These are phyloP conservation scores for Pachysandra terminalis DNA, from an alignment of 164 flowering plant genomes.

Conservation along the genomic window DNA sequence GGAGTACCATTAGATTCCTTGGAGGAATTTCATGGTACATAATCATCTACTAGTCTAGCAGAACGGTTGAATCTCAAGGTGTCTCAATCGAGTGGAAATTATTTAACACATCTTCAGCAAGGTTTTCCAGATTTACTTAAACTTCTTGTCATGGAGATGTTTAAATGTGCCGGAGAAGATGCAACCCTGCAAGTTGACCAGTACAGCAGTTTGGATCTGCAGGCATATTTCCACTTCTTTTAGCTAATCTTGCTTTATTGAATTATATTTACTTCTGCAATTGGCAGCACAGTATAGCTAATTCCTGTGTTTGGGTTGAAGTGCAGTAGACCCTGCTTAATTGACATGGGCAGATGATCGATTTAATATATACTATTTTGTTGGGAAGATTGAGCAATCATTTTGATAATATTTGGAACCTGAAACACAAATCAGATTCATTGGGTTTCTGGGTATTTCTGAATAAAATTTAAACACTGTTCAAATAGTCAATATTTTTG, in stretches of 20 bases:
- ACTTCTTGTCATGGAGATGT: slow-evolving; percentile 52
- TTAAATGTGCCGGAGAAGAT: slow-evolving; percentile 38
- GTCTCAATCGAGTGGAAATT: slow-evolving; percentile 25
- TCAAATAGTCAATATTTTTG: not conserved
- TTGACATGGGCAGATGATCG: not conserved
- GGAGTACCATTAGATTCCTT: slow-evolving; percentile 62
- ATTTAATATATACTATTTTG: not conserved
- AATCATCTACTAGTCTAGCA: slow-evolving; percentile 56
- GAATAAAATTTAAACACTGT: too few relatives aligned
- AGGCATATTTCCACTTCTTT: slow-evolving; percentile 40
- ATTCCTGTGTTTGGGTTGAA: not conserved
- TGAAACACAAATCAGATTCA: too few relatives aligned
- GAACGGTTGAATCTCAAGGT: slow-evolving; percentile 52
- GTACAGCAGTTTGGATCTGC: slow-evolving; percentile 76
- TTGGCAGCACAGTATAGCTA: not conserved
- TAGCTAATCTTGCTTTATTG: not conserved
- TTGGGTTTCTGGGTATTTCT: too few relatives aligned
- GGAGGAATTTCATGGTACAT: slow-evolving; percentile 51
- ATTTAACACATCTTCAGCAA: slow-evolving; percentile 22
- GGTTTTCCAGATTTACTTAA: slow-evolving; percentile 65
- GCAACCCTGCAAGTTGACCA: slow-evolving; percentile 54
- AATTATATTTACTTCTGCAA: not conserved
- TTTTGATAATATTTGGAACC: too few relatives aligned
- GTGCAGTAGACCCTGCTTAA: not conserved
- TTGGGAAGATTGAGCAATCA: too few relatives aligned